These are phyloP conservation scores for Camellia lanceoleosa DNA, from an alignment of 148 eudicot species.

Conservation along the genomic window DNA sequence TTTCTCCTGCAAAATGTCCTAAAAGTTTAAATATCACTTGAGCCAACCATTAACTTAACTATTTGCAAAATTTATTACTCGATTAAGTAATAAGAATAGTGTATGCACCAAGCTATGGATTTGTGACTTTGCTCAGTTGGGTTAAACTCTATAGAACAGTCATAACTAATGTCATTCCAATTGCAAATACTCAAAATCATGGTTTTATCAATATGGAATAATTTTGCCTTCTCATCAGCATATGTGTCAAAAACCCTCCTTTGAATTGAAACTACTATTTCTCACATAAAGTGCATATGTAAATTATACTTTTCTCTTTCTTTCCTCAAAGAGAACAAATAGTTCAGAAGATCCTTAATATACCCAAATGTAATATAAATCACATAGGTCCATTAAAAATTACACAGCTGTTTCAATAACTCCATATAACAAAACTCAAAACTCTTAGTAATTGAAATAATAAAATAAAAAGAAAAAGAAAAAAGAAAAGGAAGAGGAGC, in stretches of 20 bases:
- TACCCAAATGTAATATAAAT: background rate
- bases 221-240: background rate
- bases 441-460: background rate
- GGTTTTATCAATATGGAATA: background rate
- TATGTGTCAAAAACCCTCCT: too few species aligned
- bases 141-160: background rate
- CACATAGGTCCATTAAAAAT: background rate
- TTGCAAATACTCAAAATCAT: background rate
- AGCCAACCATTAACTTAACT: conserved; percentile 1
- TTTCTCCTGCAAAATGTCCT: conserved; percentile 49
- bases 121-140: background rate
- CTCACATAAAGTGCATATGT: background rate
- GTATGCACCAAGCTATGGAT: background rate
- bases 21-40: background rate
- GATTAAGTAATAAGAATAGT: background rate
- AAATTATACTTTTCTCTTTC: background rate
- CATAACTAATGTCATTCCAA: background rate
- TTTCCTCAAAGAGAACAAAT: background rate
- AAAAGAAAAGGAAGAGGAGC: background rate
- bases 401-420: background rate
- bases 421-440: background rate
- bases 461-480: too few species aligned
- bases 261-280: background rate
- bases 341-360: background rate
- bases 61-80: background rate